Base-by-base conservation (phyloP, 2,329 filamentous ascomycete species). In the Malbranchea cinnamomea region DNA sequence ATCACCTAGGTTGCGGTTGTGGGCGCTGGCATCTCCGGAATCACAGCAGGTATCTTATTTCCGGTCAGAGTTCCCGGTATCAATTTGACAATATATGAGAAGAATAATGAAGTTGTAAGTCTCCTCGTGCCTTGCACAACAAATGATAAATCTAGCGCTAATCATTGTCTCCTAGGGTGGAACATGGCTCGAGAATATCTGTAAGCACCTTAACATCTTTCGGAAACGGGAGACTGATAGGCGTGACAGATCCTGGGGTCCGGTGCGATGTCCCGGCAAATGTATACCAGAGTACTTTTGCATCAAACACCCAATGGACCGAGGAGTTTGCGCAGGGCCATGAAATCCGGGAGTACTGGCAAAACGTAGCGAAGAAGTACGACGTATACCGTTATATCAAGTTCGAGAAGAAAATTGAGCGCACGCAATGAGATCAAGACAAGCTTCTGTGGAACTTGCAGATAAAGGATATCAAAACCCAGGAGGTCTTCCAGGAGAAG, bases 211-310 rank as follows among this genome's bases (percentile, higher is more conserved):
- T n/a, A n/a, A n/a, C n/a, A n/a, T n/a, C n/a, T n/a, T n/a, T n/a
- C n/a, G n/a, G n/a, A n/a, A n/a, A n/a, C n/a, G n/a, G n/a, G n/a
- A n/a, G n/a, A n/a, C n/a, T n/a, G n/a, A n/a, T n/a, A n/a, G n/a
- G n/a, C n/a, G n/a, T n/a, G n/a, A n/a, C 50, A 3, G 77, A 77
- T 38, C 71, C 71, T 0, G 73, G 71, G 2, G 70, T 76, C 0
- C 56, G 71, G 24, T 80, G 76, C 40, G 74, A 80, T 45, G 68
- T 81, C n/a, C 73, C 75, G 0, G 67, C 74, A 0, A 72, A 78
- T 47, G 71, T 74, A n/a, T 82, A 81, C 41, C 71, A 73, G 1
- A 80, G 79, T 31, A 67, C 63, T 0, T 30, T 37, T 24, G 28
- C 31, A 25, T 19, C 30, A 4, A 36, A 33, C 9, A 26, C 28